Evolutionary conservation across 2,329 filamentous ascomycete genomes (phyloP).

Genomic region (Fusarium abutilonis): DNA sequence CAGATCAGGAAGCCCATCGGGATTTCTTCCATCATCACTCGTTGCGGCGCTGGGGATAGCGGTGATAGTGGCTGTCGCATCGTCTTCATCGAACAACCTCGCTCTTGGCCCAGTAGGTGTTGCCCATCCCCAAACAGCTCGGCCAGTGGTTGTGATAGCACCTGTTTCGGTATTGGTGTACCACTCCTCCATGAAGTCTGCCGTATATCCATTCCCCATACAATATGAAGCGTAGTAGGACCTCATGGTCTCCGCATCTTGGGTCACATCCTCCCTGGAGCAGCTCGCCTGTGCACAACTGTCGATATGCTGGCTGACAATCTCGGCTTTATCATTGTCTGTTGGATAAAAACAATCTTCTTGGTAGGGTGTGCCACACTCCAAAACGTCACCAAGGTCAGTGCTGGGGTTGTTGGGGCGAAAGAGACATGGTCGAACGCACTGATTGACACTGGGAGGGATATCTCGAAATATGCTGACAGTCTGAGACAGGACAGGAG

Average conservation of each 20-base stretch:
- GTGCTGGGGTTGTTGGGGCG: neutral
- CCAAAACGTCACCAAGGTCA: neutral
- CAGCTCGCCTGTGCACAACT: slow-evolving; percentile 7
- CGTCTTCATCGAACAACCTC: too few species aligned
- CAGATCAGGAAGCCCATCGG: too few species aligned
- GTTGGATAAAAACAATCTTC: slow-evolving; percentile 4
- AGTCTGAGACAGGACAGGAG: neutral
- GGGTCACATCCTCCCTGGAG: neutral
- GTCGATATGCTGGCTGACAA: slow-evolving; percentile 1
- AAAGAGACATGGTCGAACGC: slow-evolving; percentile 11
- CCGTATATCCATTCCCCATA: neutral
- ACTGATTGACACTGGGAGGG: neutral
- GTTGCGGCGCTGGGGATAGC: too few species aligned
- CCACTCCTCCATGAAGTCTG: neutral
- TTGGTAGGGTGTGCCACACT: slow-evolving; percentile 1
- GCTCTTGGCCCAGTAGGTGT: too few species aligned
- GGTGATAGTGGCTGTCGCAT: too few species aligned
- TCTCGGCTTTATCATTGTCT: neutral
- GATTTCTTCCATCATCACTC: too few species aligned
- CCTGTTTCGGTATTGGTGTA: neutral
- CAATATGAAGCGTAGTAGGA: slow-evolving; percentile 2
- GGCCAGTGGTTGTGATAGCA: too few species aligned
- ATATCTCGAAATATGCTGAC: neutral
- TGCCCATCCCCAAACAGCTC: too few species aligned
- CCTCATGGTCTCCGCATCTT: slow-evolving; percentile 5